A percentile compares a stretch with the other conserved stretches of the same genome.
These are phyloP conservation scores for Ceratocystis cacaofunesta DNA, from an alignment of 2,329 filamentous ascomycete species.

Conservation along the genomic window DNA sequence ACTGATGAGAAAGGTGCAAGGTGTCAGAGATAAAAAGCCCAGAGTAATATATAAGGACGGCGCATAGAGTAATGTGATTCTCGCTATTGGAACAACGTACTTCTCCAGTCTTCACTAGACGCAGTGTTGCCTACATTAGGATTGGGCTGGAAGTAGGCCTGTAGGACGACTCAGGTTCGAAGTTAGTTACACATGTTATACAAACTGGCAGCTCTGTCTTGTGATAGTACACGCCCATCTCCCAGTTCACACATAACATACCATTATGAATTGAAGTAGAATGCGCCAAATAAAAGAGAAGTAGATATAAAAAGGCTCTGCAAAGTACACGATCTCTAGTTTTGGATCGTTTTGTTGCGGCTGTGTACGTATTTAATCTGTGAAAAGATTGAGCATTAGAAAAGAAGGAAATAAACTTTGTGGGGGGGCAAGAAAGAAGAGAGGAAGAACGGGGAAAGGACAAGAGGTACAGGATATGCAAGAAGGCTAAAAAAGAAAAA, in stretches of 20 bases:
- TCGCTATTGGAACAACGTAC: conserved; percentile 33
- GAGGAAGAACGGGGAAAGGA: not conserved
- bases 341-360: not conserved
- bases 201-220: not conserved
- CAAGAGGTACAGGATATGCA: not conserved
- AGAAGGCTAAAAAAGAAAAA: not conserved
- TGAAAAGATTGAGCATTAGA: not conserved
- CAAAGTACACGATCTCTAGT: not conserved
- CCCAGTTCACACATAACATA: conserved; percentile 1
- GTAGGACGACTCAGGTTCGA: not conserved
- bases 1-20: conserved; percentile 37
- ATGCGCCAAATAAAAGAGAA: conserved; percentile 8
- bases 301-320: conserved; percentile 10
- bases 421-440: not conserved
- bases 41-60: not conserved
- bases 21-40: not conserved
- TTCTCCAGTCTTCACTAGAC: conserved; percentile 67
- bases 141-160: conserved; percentile 17
- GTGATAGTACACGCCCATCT: not conserved
- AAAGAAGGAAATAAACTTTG: not conserved
- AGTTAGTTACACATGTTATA: not conserved
- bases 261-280: conserved; percentile 9
- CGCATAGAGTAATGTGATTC: conserved; percentile 14
- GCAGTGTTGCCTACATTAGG: conserved; percentile 56
- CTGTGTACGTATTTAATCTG: not conserved